Evolutionary conservation across 371 early-diverging fungal species (phyloP), one percentile per base, ranked within the genome.

Genomic region (Capillidium heterosporum): DNA sequence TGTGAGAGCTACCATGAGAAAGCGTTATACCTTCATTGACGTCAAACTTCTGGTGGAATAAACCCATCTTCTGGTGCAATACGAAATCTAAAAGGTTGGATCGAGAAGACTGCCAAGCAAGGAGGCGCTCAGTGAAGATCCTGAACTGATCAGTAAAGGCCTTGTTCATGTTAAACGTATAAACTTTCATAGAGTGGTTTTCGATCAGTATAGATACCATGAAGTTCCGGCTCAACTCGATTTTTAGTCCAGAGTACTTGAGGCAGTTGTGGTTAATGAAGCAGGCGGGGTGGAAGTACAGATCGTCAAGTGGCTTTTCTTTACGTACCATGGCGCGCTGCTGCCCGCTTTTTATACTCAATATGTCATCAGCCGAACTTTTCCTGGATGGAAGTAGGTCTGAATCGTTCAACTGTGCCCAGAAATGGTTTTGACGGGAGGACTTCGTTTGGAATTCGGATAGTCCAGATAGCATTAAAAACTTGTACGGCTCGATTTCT

Each of bases 131-230:
- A 17, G 70, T 50, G 10, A 68, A 62, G 1, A 70, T 63, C 43
- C 78, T 75, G n/a, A 83, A 50, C 39, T 72, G 71, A 0, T 83
- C 82, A 5, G 65, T 61, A 44, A 78, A 64, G 0, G 59, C 28
- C 11, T 73, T 71, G 3, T 77, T 67, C 70, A 80, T 81, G 60
- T 87, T 89, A 64, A 85, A 85, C 0, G 84, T 76, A 47, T 74
- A 83, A 0, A 72, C 63, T 2, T 72, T 70, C 4, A 85, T 61
- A 4, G 63, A 58, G 32, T 63, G 67, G 4, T 71, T 68, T 42
- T 78, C 74, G 28, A 82, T 64, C 0, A 67, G 61, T 49, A 84
- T 71, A 1, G 79, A 48, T 2, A 81, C 56, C 58, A 85, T 82
- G 31, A 74, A 75, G 44, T 71, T 73, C 4, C 82, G 75, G 8